Conservation (phyloP, 345 rosid species). For the Pugionium dolabratum region DNA sequence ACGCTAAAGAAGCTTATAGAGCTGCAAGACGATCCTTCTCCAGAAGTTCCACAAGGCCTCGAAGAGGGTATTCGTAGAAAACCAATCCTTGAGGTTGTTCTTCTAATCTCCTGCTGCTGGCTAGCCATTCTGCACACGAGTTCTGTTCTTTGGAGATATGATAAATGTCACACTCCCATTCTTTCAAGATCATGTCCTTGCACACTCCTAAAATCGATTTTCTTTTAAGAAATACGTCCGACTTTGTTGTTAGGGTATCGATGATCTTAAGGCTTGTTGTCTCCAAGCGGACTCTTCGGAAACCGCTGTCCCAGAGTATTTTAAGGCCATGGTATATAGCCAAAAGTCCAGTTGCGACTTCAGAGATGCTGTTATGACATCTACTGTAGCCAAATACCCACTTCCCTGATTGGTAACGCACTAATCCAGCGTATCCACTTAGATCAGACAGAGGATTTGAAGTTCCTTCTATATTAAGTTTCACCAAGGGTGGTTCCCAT, state of each 20-base stretch:
- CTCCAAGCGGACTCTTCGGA: constrained; percentile 46
- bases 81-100: constrained; percentile 16
- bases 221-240: constrained; percentile 27
- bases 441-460: constrained; percentile 17
- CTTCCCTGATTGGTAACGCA: constrained; percentile 52
- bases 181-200: constrained; percentile 36
- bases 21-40: constrained; percentile 34
- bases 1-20: constrained; percentile 22
- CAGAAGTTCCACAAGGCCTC: constrained; percentile 32
- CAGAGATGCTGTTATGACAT: constrained; percentile 26
- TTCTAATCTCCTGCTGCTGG: constrained; percentile 24
- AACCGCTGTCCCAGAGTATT: constrained; percentile 51
- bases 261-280: constrained; percentile 38
- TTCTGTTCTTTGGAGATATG: constrained; percentile 42
- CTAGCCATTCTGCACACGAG: constrained; percentile 49
- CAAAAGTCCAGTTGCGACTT: constrained; percentile 46
- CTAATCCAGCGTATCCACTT: constrained; percentile 49
- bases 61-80: constrained; percentile 44
- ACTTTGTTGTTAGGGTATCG: constrained; percentile 31
- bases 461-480: constrained; percentile 47
- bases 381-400: constrained; percentile 58
- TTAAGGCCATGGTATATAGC: constrained; percentile 55
- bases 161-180: constrained; percentile 51
- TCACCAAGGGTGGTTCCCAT: constrained; percentile 43
- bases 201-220: constrained; percentile 41